phyloP scores from a whole-genome alignment of 2,329 filamentous ascomycete species.

The Thermothelomyces thermophilus region DNA sequence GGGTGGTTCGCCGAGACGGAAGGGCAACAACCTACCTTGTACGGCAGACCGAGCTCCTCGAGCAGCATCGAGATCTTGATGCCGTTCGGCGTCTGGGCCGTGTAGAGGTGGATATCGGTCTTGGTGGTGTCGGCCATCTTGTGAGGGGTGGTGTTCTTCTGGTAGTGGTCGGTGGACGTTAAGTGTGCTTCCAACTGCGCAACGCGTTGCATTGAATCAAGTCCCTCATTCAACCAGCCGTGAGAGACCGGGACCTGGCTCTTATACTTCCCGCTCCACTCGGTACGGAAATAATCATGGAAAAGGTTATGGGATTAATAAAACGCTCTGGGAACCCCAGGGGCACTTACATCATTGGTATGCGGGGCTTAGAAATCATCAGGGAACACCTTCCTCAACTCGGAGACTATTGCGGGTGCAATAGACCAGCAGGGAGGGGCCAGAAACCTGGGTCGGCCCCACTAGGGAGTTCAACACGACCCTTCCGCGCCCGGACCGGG shows the following conservation, averaged over 20 bases:
- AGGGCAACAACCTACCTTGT: conserved; percentile 55
- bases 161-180: neutral
- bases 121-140: conserved; percentile 41
- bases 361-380: conserved; percentile 16
- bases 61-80: conserved; percentile 84
- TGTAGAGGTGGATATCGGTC: conserved; percentile 73
- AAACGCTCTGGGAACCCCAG: too few species aligned
- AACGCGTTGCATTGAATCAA: conserved; percentile 6
- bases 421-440: neutral
- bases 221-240: neutral
- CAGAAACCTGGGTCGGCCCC: neutral
- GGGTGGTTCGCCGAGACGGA: too few species aligned
- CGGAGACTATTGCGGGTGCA: neutral
- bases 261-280: too few species aligned
- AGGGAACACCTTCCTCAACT: neutral
- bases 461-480: neutral
- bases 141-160: conserved; percentile 8
- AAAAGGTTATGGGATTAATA: too few species aligned
- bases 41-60: conserved; percentile 78
- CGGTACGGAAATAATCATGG: too few species aligned
- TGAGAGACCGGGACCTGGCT: too few species aligned
- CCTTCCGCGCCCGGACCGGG: too few species aligned
- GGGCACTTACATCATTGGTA: conserved; percentile 7
- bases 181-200: conserved; percentile 12
- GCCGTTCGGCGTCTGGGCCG: conserved; percentile 76